Evolutionary conservation across 2,329 filamentous ascomycete species (phyloP).

Genomic region (Cercospora sesami): DNA sequence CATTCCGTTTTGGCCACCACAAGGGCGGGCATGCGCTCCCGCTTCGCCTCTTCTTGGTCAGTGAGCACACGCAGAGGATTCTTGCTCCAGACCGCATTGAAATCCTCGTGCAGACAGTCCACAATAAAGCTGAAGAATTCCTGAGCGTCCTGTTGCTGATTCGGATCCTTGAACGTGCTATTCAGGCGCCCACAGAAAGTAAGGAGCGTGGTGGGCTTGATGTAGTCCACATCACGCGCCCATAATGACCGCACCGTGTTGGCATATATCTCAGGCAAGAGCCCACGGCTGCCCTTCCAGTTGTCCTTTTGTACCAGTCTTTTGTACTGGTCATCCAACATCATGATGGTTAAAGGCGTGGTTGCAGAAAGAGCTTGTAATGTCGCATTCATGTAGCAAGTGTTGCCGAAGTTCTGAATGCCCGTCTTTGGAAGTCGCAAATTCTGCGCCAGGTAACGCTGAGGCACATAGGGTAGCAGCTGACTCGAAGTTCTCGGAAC

Average conservation of each 20-base stretch:
- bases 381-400: slow-evolving; percentile 91
- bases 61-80: slow-evolving; percentile 60
- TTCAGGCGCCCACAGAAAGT: slow-evolving; percentile 65
- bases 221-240: slow-evolving; percentile 56
- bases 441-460: slow-evolving; percentile 46
- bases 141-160: slow-evolving; percentile 82
- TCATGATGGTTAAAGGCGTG: slow-evolving; percentile 61
- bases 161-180: slow-evolving; percentile 56
- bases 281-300: slow-evolving; percentile 66
- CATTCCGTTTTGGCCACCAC: slow-evolving; percentile 73
- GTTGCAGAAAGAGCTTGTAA: slow-evolving; percentile 81
- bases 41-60: slow-evolving; percentile 59
- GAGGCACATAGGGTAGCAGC: slow-evolving; percentile 48
- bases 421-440: slow-evolving; percentile 64
- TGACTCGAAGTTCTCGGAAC: slow-evolving; percentile 40
- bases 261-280: slow-evolving; percentile 62
- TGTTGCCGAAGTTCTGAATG: slow-evolving; percentile 75
- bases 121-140: slow-evolving; percentile 86
- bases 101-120: slow-evolving; percentile 79
- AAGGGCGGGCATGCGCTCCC: slow-evolving; percentile 61
- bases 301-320: slow-evolving; percentile 59
- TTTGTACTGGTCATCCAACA: slow-evolving; percentile 62
- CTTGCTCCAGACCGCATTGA: slow-evolving; percentile 67
- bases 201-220: slow-evolving; percentile 51
- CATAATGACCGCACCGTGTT: slow-evolving; percentile 62